These are phyloP conservation scores for Isabelozyma rhagii DNA, from an alignment of 805 yeast genomes.

Conservation along the genomic window DNA sequence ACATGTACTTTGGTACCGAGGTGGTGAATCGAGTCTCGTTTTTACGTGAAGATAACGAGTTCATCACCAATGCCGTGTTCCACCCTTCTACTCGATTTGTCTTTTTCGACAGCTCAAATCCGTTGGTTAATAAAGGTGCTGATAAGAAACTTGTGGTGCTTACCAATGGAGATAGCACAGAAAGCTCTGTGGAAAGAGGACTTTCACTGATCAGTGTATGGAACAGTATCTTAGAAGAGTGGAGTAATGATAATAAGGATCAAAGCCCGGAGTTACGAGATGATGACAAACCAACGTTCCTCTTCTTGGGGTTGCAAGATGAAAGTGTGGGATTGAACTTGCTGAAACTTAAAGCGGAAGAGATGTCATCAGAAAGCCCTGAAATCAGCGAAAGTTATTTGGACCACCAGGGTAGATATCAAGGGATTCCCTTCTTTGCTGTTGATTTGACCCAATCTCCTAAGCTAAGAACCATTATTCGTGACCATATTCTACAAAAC, in stretches of 20 bases:
- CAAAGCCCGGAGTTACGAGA: conserved; percentile 40
- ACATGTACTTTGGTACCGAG: conserved; percentile 44
- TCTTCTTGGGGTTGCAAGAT: conserved; percentile 46
- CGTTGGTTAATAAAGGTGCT: conserved; percentile 28
- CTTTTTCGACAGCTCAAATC: conserved; percentile 31
- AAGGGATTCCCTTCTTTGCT: conserved; percentile 64
- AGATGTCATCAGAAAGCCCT: conserved; percentile 4
- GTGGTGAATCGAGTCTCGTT: conserved; percentile 65
- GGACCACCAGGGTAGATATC: conserved; percentile 45
- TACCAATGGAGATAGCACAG: conserved; percentile 29
- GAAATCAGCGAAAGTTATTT: conserved; percentile 28
- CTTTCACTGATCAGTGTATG: conserved; percentile 14
- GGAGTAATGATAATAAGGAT: conserved; percentile 31
- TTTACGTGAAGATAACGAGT: conserved; percentile 52
- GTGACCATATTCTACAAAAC: conserved; percentile 11
- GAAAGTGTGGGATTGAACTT: conserved; percentile 41
- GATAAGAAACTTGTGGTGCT: conserved; percentile 27
- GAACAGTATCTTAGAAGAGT: conserved; percentile 11
- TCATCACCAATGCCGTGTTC: conserved; percentile 43
- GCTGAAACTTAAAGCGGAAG: conserved; percentile 22
- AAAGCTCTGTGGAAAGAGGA: conserved; percentile 16
- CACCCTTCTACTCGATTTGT: conserved; percentile 51
- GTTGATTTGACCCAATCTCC: conserved; percentile 53
- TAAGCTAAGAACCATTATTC: conserved; percentile 31
- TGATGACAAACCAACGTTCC: conserved; percentile 30